These are phyloP conservation scores for Saccharomycopsis oosterbeekiorum DNA, from an alignment of 805 yeast species.

Conservation along the genomic window DNA sequence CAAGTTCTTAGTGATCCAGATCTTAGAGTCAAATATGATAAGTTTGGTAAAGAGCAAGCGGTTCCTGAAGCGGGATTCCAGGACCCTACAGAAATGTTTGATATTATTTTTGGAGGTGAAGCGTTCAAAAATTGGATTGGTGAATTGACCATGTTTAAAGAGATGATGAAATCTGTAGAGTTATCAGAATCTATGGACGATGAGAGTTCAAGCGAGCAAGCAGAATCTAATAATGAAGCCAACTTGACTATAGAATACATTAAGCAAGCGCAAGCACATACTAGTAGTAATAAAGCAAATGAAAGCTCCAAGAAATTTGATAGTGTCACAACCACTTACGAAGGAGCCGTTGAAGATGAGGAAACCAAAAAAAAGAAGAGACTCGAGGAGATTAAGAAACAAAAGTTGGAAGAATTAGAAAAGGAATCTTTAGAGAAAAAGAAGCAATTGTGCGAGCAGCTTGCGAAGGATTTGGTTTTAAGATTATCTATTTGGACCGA, in stretches of 20 bases:
- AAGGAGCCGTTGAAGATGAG: not conserved
- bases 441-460: slow-evolving; percentile 51
- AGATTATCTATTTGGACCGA: slow-evolving; percentile 48
- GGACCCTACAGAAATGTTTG: slow-evolving; percentile 64
- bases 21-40: slow-evolving; percentile 59
- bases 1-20: slow-evolving; percentile 63
- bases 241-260: not conserved
- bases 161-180: slow-evolving; percentile 55
- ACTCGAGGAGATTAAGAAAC: slow-evolving; percentile 28
- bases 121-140: slow-evolving; percentile 85
- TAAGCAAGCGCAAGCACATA: not conserved
- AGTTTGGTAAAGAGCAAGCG: slow-evolving; percentile 64
- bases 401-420: slow-evolving; percentile 57
- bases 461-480: slow-evolving; percentile 48
- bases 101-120: slow-evolving; percentile 79
- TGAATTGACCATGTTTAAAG: slow-evolving; percentile 69
- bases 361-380: slow-evolving; percentile 16
- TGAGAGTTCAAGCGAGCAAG: slow-evolving; percentile 28
- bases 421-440: slow-evolving; percentile 65
- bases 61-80: slow-evolving; percentile 64
- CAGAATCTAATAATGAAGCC: slow-evolving; percentile 20
- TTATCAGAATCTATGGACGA: slow-evolving; percentile 38
- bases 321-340: not conserved
- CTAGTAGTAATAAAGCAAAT: not conserved
- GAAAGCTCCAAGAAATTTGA: not conserved